phyloP scores from a whole-genome alignment of 495 filamentous ascomycete species.

The Pseudomonodictys pantanalensis region DNA sequence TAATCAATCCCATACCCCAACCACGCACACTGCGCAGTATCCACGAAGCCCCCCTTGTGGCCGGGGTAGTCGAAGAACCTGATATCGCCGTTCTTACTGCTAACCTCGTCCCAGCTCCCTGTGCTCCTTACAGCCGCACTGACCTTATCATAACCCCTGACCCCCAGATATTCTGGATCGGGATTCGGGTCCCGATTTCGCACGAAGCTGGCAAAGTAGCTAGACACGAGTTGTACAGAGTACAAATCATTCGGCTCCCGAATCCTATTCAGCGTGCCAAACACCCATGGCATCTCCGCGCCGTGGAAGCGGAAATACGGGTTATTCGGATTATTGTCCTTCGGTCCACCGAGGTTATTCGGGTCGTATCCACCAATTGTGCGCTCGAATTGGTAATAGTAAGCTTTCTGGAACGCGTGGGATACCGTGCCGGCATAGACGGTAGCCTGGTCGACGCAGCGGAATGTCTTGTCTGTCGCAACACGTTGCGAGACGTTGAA shows the following conservation, averaged over 20 bases:
- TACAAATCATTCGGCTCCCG: conserved; percentile 35
- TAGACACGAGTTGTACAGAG: conserved; percentile 33
- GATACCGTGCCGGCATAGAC: conserved; percentile 41
- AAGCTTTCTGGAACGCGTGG: conserved; percentile 41
- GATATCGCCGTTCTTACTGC: conserved; percentile 36
- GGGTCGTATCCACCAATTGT: conserved; percentile 43
- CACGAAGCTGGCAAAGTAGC: conserved; percentile 41
- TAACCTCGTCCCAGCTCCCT: conserved; percentile 32
- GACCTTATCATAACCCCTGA: conserved; percentile 39
- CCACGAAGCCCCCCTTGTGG: conserved; percentile 34
- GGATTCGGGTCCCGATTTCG: conserved; percentile 40
- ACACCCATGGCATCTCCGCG: conserved; percentile 36
- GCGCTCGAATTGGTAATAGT: conserved; percentile 50
- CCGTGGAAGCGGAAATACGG: conserved; percentile 30
- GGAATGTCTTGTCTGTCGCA: conserved; percentile 47
- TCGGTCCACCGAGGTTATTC: conserved; percentile 41
- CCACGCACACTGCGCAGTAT: conserved; percentile 43
- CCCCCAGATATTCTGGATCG: conserved; percentile 30
- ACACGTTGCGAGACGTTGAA: conserved; percentile 47
- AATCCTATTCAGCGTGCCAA: conserved; percentile 33
- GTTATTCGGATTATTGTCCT: conserved; percentile 17
- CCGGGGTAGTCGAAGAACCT: conserved; percentile 41
- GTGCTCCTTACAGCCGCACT: conserved; percentile 31
- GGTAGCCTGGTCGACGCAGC: conserved; percentile 50
- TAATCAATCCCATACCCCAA: conserved; percentile 41